Evolutionary conservation across 768 basidiomycete genomes (phyloP).

Genomic region (Russula compacta): DNA sequence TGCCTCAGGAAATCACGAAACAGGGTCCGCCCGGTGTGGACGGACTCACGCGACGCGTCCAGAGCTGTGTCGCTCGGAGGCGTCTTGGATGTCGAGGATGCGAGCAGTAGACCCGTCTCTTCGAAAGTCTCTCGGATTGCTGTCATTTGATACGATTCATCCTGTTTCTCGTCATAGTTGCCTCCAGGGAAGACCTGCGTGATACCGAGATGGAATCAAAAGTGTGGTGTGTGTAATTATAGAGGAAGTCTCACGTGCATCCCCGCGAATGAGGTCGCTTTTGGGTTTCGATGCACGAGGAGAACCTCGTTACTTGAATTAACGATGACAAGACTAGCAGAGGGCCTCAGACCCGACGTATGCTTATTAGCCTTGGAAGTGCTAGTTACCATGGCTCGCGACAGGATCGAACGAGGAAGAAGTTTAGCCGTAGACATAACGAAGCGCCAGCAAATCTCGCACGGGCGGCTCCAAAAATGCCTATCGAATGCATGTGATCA

Average conservation of each 20-base stretch:
- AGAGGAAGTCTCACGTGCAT: constrained; percentile 44
- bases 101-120: constrained; percentile 60
- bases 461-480: neutral
- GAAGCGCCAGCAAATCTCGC: neutral
- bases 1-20: constrained; percentile 47
- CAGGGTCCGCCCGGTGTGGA: constrained; percentile 42
- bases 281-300: constrained; percentile 60
- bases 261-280: constrained; percentile 54
- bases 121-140: constrained; percentile 74
- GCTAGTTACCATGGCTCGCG: constrained; percentile 1
- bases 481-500: neutral
- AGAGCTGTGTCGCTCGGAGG: constrained; percentile 32
- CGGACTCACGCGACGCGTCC: constrained; percentile 44
- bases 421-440: neutral
- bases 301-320: constrained; percentile 60
- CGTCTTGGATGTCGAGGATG: constrained; percentile 28
- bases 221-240: neutral
- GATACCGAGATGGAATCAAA: neutral
- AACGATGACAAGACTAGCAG: constrained; percentile 58
- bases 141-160: constrained; percentile 46
- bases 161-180: constrained; percentile 54
- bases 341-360: constrained; percentile 41
- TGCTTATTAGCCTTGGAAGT: constrained; percentile 7
- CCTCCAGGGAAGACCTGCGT: constrained; percentile 70
- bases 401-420: neutral